A percentile compares a stretch with the other conserved stretches of the same genome.
These are phyloP conservation scores for Exophiala oligosperma DNA, from an alignment of 2,329 filamentous ascomycete species.

Conservation along the genomic window DNA sequence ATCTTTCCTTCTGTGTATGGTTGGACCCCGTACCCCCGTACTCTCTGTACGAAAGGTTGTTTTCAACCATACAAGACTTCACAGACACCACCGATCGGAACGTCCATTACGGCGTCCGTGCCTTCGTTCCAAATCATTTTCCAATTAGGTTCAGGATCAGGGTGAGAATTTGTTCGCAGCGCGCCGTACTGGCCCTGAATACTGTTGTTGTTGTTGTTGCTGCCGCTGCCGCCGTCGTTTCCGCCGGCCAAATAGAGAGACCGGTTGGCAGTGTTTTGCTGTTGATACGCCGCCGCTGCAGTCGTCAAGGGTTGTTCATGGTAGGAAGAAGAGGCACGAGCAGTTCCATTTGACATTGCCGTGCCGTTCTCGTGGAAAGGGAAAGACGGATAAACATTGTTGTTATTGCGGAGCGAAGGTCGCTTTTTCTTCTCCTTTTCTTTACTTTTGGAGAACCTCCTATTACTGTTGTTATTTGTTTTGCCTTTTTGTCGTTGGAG, in stretches of 20 bases:
- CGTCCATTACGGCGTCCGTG: slow-evolving; percentile 96
- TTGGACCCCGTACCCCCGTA: too few relatives aligned
- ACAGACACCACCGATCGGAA: slow-evolving; percentile 90
- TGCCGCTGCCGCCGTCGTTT: background rate
- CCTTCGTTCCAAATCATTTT: slow-evolving; percentile 82
- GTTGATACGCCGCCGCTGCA: background rate
- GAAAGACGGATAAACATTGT: background rate
- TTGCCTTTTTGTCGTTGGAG: slow-evolving; percentile 31
- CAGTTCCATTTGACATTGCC: slow-evolving; percentile 1
- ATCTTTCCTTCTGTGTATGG: too few relatives aligned
- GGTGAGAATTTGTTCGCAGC: background rate
- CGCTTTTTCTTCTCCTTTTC: slow-evolving; percentile 27
- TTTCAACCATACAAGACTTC: slow-evolving; percentile 78
- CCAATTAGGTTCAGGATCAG: slow-evolving; percentile 61
- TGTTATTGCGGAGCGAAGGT: slow-evolving; percentile 5
- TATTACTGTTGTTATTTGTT: background rate
- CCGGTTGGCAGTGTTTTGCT: too few relatives aligned
- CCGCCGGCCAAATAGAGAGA: too few relatives aligned
- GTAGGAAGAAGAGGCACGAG: background rate
- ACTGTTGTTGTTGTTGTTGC: too few relatives aligned
- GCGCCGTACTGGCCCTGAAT: background rate
- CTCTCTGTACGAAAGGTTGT: background rate
- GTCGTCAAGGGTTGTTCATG: background rate
- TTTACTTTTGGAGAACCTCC: slow-evolving; percentile 34
- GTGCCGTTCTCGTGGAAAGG: background rate